Evolutionary conservation across 345 rosid genomes (phyloP), one percentile per base, ranked within the genome.

Genomic region (Lumnitzera littorea): DNA sequence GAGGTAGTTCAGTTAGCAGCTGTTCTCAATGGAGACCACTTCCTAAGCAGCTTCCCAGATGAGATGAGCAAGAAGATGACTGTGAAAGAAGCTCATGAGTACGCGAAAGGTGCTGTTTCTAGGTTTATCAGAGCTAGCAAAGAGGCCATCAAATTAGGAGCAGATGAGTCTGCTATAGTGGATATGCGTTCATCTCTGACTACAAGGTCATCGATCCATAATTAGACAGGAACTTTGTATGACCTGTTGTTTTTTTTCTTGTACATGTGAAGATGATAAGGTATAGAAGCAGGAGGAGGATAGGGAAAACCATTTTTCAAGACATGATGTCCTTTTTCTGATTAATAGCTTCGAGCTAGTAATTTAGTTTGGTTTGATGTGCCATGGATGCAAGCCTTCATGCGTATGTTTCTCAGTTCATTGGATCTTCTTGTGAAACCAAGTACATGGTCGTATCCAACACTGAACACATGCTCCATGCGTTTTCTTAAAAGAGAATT

Each of bases 131-230:
- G 89, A 70, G 98, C 96, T 13, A 91, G 96, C 69, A 91, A 86
- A 82, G 91, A 88, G 65, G 98, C 96, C 11, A 61, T 84, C 66
- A 85, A 80, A 59, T 72, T 91, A 54, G 94, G 96, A 24, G 96
- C 98, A 1, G 82, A 82, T 70, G 82, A 86, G 74, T 86, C 91
- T 53, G 90, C 89, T 13, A 88, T 88, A 78, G 98, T 91, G 23
- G 89, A 91, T 75, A 91, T 91, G 91, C 79, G 96, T 52, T 82
- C 97, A 36, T 88, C 96, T 0, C 94, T 91, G 50, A 84, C 97
- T 48, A 88, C 97, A 24, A 74, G 86, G 71, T 72, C 84, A 43
- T 77, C 83, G 0, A 43, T 65, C 41, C 87, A 70, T 55, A 70
- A 73, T 59, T 77, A 81, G 62, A 49, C 8, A 9, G 13, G 12